Evolutionary conservation across 192 early-diverging fungal species (phyloP).

Genomic region (Rhizophagus prolifer): DNA sequence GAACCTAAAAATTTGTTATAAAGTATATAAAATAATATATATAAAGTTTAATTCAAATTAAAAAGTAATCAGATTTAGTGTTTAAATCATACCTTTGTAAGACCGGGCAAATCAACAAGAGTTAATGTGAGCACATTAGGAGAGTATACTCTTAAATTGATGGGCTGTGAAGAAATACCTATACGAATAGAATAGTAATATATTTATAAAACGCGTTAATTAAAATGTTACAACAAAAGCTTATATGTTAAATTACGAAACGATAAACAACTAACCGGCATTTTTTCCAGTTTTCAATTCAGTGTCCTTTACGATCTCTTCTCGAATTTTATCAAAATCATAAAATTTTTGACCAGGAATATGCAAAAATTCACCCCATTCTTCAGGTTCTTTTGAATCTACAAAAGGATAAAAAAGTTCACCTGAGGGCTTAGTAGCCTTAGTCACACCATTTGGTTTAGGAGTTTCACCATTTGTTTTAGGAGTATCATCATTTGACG

Average conservation of each 20-base stretch:
- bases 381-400: conserved; percentile 52
- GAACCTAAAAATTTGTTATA: conserved; percentile 56
- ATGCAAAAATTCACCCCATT: conserved; percentile 99
- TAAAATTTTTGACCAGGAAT: conserved; percentile 94
- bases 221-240: not conserved
- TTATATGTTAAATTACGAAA: not conserved
- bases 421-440: conserved; percentile 36
- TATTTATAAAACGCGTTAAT: not conserved
- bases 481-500: not conserved
- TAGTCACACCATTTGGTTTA: conserved; percentile 8
- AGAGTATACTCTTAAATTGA: conserved; percentile 96
- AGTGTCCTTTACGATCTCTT: conserved; percentile 85
- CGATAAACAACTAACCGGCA: conserved; percentile 42
- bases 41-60: not conserved
- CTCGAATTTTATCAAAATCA: conserved; percentile 95
- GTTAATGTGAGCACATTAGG: conserved; percentile 99
- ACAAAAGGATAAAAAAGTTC: conserved; percentile 13
- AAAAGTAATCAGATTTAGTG: not conserved
- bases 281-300: conserved; percentile 84
- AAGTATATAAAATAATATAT: not conserved
- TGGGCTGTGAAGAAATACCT: conserved; percentile 94
- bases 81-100: conserved; percentile 74
- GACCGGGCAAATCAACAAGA: conserved; percentile 96
- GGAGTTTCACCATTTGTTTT: not conserved
- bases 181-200: not conserved